Conservation (phyloP, 2,329 filamentous ascomycete genomes). For the Pseudogymnoascus sp. region DNA sequence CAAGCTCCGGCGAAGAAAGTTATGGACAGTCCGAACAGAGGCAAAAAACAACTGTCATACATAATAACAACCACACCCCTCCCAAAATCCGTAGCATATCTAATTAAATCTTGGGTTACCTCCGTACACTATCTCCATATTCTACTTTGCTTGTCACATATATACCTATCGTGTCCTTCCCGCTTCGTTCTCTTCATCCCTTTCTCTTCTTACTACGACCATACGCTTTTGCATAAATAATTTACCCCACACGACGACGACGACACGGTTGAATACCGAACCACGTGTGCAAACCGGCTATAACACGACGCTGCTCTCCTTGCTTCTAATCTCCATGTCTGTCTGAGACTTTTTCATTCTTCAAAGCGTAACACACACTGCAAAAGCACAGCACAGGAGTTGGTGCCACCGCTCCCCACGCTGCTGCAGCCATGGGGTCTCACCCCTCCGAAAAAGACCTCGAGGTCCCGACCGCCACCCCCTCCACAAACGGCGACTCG, state of each 20-base stretch:
- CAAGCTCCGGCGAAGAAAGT: neutral
- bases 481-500: slow-evolving; percentile 20
- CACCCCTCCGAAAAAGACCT: slow-evolving; percentile 4
- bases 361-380: neutral
- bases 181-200: neutral
- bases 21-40: neutral
- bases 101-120: neutral
- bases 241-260: neutral
- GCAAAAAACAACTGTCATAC: neutral
- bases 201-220: neutral
- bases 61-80: neutral
- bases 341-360: neutral
- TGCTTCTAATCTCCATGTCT: neutral
- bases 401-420: neutral
- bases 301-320: neutral
- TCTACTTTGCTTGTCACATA: neutral
- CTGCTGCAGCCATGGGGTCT: slow-evolving; percentile 2
- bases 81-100: neutral
- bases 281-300: neutral
- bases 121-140: neutral
- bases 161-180: neutral
- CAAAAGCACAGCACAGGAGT: neutral
- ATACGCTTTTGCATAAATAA: neutral
- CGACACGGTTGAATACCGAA: neutral
- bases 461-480: slow-evolving; percentile 12